Conservation (phyloP, 352 stramenopile species). For the Pythium monospermum region DNA sequence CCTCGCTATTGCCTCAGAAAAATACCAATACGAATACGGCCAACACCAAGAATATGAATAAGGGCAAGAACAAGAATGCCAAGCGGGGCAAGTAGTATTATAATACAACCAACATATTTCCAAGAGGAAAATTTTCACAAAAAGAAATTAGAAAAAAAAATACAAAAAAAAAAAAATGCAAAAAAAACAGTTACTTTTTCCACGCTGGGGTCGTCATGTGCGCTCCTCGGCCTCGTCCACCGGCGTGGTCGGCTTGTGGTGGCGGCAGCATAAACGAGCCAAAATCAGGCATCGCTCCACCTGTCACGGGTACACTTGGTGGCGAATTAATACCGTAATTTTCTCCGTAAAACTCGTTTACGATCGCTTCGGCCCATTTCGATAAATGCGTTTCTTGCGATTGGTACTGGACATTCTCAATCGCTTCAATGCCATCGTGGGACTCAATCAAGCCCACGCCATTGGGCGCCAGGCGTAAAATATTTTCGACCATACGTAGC, state of each 20-base stretch:
- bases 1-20: slow-evolving; percentile 18
- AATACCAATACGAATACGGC: not conserved
- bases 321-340: slow-evolving; percentile 77
- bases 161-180: not conserved
- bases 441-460: slow-evolving; percentile 56
- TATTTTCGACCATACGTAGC: slow-evolving; percentile 70
- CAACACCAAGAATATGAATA: not conserved
- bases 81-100: no score
- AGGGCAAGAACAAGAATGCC: not conserved
- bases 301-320: slow-evolving; percentile 23
- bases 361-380: slow-evolving; percentile 56
- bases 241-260: not conserved
- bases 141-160: not conserved
- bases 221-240: slow-evolving; percentile 44
- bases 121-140: not conserved
- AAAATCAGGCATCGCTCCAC: slow-evolving; percentile 20
- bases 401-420: slow-evolving; percentile 77
- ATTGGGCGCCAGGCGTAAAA: slow-evolving; percentile 53
- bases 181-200: slow-evolving; percentile 38
- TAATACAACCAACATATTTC: no score
- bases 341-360: slow-evolving; percentile 84
- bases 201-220: slow-evolving; percentile 69
- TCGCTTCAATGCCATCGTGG: slow-evolving; percentile 66
- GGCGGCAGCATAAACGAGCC: slow-evolving; percentile 21
- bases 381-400: slow-evolving; percentile 51